These are phyloP conservation scores for Apophysomyces sp. DNA, from an alignment of 371 early-diverging fungal species.

Conservation along the genomic window DNA sequence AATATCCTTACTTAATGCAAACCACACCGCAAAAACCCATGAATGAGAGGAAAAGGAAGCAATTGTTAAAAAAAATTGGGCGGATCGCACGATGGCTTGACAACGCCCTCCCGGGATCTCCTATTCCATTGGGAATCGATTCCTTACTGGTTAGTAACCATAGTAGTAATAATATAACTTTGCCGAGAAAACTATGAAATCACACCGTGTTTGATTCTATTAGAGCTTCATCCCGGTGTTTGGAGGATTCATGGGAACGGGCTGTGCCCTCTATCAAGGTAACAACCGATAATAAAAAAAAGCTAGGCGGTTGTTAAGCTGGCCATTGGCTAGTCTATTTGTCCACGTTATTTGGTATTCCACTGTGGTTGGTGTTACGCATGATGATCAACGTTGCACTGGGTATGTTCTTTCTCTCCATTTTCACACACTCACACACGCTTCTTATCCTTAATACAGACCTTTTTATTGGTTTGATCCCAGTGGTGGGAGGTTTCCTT, in stretches of 20 bases:
- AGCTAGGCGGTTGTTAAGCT: not conserved
- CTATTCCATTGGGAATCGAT: constrained; percentile 46
- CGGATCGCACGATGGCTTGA: constrained; percentile 36
- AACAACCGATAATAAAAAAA: not conserved
- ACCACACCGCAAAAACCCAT: constrained; percentile 20
- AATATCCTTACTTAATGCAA: constrained; percentile 26
- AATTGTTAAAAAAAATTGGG: constrained; percentile 25
- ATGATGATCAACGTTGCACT: constrained; percentile 37
- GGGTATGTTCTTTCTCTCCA: constrained; percentile 10
- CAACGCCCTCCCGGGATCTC: constrained; percentile 43
- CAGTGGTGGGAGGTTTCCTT: constrained; percentile 30
- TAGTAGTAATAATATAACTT: too few relatives aligned
- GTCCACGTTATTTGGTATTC: constrained; percentile 40
- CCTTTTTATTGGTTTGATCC: constrained; percentile 34
- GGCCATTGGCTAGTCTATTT: constrained; percentile 32
- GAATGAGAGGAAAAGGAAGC: constrained; percentile 24
- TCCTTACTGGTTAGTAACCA: constrained; percentile 29
- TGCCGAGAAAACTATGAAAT: not conserved
- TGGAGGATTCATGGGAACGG: constrained; percentile 30
- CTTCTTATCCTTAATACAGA: constrained; percentile 10
- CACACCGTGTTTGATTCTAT: not conserved
- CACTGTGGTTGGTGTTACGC: constrained; percentile 40
- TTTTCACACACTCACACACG: not conserved
- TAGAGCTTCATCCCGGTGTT: constrained; percentile 43
- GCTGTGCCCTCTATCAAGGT: constrained; percentile 36